phyloP scores from a whole-genome alignment of 331 rosid species.

The Phaseolus coccineus region DNA sequence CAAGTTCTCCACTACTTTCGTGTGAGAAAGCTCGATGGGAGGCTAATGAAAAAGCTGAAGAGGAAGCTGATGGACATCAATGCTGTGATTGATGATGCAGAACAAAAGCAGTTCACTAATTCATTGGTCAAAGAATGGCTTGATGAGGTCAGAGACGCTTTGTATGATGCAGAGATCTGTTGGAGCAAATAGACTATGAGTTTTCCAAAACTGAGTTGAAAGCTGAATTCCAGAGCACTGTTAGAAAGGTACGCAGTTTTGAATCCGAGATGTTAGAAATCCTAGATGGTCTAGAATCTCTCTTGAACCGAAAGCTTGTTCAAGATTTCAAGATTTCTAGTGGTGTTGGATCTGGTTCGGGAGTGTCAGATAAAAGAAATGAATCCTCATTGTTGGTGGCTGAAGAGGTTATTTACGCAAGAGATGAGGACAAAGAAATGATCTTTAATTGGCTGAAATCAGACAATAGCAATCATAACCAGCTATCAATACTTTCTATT shows the following conservation, averaged over 20 bases:
- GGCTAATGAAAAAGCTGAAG: too few relatives aligned
- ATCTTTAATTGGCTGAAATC: not conserved
- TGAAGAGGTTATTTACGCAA: conserved; percentile 10
- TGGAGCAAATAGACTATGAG: not conserved
- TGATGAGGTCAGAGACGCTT: not conserved
- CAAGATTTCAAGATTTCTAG: not conserved
- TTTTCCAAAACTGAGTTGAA: not conserved
- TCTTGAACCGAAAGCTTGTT: not conserved
- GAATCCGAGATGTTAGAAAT: not conserved
- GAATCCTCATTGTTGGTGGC: not conserved
- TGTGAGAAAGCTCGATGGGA: too few relatives aligned
- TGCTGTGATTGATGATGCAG: too few relatives aligned
- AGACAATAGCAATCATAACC: not conserved
- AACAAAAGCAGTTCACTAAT: too few relatives aligned
- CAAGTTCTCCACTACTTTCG: too few relatives aligned
- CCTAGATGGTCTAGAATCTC: not conserved
- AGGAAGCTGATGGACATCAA: too few relatives aligned
- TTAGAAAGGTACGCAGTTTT: not conserved
- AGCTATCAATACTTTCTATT: not conserved
- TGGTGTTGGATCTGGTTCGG: not conserved
- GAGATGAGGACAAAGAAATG: conserved; percentile 33
- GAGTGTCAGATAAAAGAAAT: not conserved
- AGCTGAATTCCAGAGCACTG: not conserved
- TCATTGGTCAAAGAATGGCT: not conserved
- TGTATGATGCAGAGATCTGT: not conserved